Base-by-base conservation (phyloP, 192 early-diverging fungal species). In the Mortierella claussenii region DNA sequence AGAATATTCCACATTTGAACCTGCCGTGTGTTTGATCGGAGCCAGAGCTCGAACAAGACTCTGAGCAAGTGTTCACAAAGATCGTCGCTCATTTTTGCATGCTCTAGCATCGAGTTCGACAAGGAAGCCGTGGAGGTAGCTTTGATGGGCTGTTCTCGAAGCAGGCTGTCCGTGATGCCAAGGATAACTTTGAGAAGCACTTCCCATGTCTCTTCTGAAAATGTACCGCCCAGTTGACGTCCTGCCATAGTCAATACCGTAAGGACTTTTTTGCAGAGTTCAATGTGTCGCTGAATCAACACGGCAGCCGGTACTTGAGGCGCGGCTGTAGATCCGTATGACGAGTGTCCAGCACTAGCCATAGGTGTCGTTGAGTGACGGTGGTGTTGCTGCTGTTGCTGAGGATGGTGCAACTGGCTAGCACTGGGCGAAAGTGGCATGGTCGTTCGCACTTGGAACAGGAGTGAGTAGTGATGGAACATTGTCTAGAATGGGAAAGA, bases 1-100 rank as follows among this genome's bases (percentile, higher is more conserved):
- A 96, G 78, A 65, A 85, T 85, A 54, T 94, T 83, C 93, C 93
- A 96, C 88, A 94, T 90, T 28, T 91, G 87, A 12, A 90, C 86
- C 48, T 85, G 66, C 40, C 69, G 81, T 23, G 85, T 87, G 31
- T 81, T 81, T 43, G 92, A 92, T 21, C 92, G 67, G 43, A 95
- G 78, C 93, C 93, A 95, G 52, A 93, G 67, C 56, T 96, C 93
- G 69, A 92, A 83, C 32, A 93, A 69, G 66, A 93, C 93, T 59
- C 87, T 66, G 1, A 93, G 79, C 42, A 96, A 69, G 55, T 86
- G 80, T 55, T 91, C 91, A 65, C 90, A 92, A 30, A 96, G 79
- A 59, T 90, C 85, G 70, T 95, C 92, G 21, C 85, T 91, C 89
- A 96, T 92, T 32, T 79, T 80, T 0, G 62, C 59, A 56, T 47